Conservation (phyloP, 1,284 basidiomycete genomes). For the Microbotryum violaceum region DNA sequence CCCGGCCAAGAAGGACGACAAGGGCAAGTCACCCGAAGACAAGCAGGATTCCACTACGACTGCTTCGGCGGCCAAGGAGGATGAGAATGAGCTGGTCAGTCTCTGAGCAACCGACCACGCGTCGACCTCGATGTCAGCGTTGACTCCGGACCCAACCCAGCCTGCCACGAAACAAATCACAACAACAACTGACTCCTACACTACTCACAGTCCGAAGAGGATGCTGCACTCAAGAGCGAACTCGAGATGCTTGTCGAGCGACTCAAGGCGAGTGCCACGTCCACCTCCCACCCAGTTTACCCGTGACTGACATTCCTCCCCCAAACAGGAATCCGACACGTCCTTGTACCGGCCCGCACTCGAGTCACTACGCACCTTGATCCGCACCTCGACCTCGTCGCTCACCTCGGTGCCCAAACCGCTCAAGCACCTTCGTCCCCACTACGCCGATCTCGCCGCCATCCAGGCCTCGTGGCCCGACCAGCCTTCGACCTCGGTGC, state of each 20-base stretch:
- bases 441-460: constrained; percentile 69
- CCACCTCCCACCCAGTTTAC: not conserved
- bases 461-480: constrained; percentile 70
- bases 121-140: not conserved
- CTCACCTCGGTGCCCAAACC: constrained; percentile 99
- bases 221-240: constrained; percentile 86
- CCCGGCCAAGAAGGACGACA: constrained; percentile 54
- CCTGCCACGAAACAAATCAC: not conserved
- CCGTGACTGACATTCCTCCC: not conserved
- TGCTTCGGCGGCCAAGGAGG: constrained; percentile 19
- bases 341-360: constrained; percentile 81
- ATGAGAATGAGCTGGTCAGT: constrained; percentile 26
- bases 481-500: constrained; percentile 45
- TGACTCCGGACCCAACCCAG: not conserved
- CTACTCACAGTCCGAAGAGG: constrained; percentile 59
- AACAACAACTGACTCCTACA: not conserved
- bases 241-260: constrained; percentile 97
- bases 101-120: not conserved
- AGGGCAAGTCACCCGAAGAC: constrained; percentile 8
- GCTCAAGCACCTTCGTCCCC: constrained; percentile 81
- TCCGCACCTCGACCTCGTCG: constrained; percentile 92
- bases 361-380: constrained; percentile 87
- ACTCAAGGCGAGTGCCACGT: constrained; percentile 57
- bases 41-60: constrained; percentile 3
- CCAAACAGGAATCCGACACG: constrained; percentile 70